Evolutionary conservation across 495 filamentous ascomycete genomes (phyloP), one percentile per base, ranked within the genome.

Genomic region (Trichoderma asperelloides): DNA sequence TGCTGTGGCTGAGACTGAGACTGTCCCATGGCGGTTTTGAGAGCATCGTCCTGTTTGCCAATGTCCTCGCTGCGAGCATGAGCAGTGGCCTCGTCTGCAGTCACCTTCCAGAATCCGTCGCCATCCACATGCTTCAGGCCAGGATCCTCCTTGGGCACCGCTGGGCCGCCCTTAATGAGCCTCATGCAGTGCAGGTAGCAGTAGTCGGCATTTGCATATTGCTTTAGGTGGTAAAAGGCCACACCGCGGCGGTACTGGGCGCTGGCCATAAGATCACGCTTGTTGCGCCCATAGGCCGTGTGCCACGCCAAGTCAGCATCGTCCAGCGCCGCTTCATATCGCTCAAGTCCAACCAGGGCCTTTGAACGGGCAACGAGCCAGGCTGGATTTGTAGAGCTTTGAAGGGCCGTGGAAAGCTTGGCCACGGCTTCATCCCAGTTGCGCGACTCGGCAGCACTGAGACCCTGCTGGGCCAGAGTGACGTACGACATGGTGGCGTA

Each of bases 351-450:
- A 11, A 91, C 85, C 72, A 91, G 89, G 33, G 93, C 92, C 13
- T 88, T 93, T 2, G 92, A 90, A 30, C 96, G 91, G 74, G 95
- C 89, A 68, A 96, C 86, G 69, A 95, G 90, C 84, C 96, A 98
- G 67, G 85, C 75, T 6, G 91, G 89, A 9, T 92, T 89, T 40
- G 82, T 85, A 13, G 90, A 87, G 8, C 83, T 74, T 33, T 80
- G 70, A 6, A 98, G 78, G n/a, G 93, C 95, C 62, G 82, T 78
- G n/a, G 93, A 91, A 69, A 91, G 91, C 70, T 89, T 80, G 9
- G 77, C 75, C 71, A 96, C 85, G 12, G 92, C 94, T 33, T 80
- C 78, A 12, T 78, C 73, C 69, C 85, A 95, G 64, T 96, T 81
- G 57, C 83, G 82, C 0, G 75, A 79, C 13, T 79, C 72, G 47